phyloP scores from a whole-genome alignment of 192 early-diverging fungal species.

The Cetraspora pellucida region DNA sequence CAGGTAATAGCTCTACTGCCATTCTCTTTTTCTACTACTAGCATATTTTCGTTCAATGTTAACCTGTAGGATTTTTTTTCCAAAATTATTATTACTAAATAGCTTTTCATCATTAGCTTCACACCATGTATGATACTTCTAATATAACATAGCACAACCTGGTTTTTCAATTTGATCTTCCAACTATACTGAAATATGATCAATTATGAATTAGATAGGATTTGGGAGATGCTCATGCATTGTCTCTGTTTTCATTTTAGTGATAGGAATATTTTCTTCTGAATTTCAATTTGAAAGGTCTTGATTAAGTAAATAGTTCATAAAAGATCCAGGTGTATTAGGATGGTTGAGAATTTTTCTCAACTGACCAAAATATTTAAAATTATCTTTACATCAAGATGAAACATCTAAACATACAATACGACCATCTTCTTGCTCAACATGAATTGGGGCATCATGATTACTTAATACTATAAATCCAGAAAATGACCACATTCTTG shows the following conservation, averaged over 20 bases:
- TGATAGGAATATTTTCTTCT: neutral
- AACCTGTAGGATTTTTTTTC: too few species aligned
- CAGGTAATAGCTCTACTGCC: too few species aligned
- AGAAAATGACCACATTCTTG: too few species aligned
- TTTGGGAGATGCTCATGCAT: neutral
- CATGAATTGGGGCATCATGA: too few species aligned
- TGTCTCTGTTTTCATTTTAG: neutral
- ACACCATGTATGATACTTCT: neutral
- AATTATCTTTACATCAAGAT: constrained; percentile 6
- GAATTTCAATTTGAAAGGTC: constrained; percentile 11
- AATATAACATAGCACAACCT: constrained; percentile 14
- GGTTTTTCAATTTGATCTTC: constrained; percentile 9
- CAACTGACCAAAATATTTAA: neutral
- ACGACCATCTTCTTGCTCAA: too few species aligned
- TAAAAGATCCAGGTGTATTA: neutral
- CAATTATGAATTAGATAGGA: constrained; percentile 2
- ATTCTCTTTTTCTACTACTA: too few species aligned
- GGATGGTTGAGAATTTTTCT: constrained; percentile 2
- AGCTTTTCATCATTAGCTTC: neutral
- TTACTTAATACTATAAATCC: too few species aligned
- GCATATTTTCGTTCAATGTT: too few species aligned
- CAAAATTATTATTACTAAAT: too few species aligned
- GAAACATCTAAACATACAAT: too few species aligned
- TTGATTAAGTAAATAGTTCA: neutral
- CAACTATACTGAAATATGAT: constrained; percentile 6